Base-by-base conservation (phyloP, 2,329 filamentous ascomycete genomes). In the Botrytis tulipae region DNA sequence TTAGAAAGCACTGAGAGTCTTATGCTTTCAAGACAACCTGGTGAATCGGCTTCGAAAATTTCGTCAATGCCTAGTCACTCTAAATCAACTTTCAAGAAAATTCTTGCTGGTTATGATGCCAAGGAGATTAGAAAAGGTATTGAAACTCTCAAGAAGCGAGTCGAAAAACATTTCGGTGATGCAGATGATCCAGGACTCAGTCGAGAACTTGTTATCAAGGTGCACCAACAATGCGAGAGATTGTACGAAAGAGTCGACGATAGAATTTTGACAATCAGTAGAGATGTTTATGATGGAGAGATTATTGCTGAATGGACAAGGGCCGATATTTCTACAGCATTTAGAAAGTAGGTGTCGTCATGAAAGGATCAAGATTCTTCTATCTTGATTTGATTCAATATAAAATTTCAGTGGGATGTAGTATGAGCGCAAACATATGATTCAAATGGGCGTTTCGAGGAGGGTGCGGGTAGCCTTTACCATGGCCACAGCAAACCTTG, bases 131-230 rank as follows among this genome's bases (percentile, higher is more conserved):
- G 92, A 76, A 94, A 95, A 81, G 95, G 95, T n/a, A 92, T 97
- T 77, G 94, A 97, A 79, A 89, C 93, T 71, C 86, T 98, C 77
- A 92, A 92, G 79, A 97, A 97, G 84, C 89, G 95, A 68, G 93
- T 98, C 1, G 95, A 98, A 83, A 99, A 98, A 84, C 95, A 98
- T 83, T 98, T 98, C 85, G 94, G 94, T 61, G 94, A 97, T 77
- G 92, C 91, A 8, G 94, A 97, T 78, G 92, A 95, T 76, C 89
- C 90, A 72, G 88, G 85, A 18, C 74, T 80, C 14, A 79, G 77
- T 74, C 84, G 85, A 68, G 85, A 85, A 51, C 83, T 92, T 59
- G 89, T 91, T 37, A 82, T 82, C 69, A 86, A 87, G 80, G 88
- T 91, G 54, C 82, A 89, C 66, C 83, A 83, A 74, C 88, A 90